A percentile compares a stretch with the other conserved stretches of the same genome.
These are phyloP conservation scores for Saccharomyces kudriavzevii DNA, from an alignment of 805 yeast genomes.

Conservation along the genomic window DNA sequence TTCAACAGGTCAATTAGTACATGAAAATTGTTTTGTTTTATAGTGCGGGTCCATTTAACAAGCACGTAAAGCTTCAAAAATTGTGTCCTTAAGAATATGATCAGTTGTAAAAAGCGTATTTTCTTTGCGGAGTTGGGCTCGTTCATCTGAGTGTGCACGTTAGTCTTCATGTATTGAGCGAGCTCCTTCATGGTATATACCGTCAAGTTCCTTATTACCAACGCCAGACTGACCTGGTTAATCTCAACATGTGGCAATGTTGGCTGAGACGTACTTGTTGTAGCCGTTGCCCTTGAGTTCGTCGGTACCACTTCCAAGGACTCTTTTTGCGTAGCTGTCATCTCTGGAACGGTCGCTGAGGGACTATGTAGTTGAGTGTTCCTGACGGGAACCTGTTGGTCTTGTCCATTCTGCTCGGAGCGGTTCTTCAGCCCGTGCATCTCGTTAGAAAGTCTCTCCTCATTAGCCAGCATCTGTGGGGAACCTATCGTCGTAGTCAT, in stretches of 20 bases:
- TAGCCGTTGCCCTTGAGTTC: not conserved
- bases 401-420: not conserved
- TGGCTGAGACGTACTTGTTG: slow-evolving; percentile 10
- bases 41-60: slow-evolving; percentile 72
- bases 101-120: slow-evolving; percentile 54
- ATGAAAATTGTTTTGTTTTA: slow-evolving; percentile 59
- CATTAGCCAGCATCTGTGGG: slow-evolving; percentile 8
- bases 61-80: slow-evolving; percentile 78
- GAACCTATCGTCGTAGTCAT: slow-evolving; percentile 18
- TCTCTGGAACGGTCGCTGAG: not conserved
- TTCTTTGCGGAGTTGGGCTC: slow-evolving; percentile 44
- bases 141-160: slow-evolving; percentile 14
- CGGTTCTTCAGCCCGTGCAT: not conserved
- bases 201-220: slow-evolving; percentile 27
- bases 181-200: slow-evolving; percentile 28
- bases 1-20: slow-evolving; percentile 76
- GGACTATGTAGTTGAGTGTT: slow-evolving; percentile 4
- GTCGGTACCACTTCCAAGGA: not conserved
- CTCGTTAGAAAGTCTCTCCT: slow-evolving; percentile 1
- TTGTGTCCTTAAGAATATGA: slow-evolving; percentile 72
- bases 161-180: slow-evolving; percentile 29
- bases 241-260: slow-evolving; percentile 30
- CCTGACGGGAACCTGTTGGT: not conserved
- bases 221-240: slow-evolving; percentile 28
- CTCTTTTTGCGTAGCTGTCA: not conserved